Base-by-base conservation (phyloP, 2,329 filamentous ascomycete genomes). In the Trichoderma atrobrunneum region DNA sequence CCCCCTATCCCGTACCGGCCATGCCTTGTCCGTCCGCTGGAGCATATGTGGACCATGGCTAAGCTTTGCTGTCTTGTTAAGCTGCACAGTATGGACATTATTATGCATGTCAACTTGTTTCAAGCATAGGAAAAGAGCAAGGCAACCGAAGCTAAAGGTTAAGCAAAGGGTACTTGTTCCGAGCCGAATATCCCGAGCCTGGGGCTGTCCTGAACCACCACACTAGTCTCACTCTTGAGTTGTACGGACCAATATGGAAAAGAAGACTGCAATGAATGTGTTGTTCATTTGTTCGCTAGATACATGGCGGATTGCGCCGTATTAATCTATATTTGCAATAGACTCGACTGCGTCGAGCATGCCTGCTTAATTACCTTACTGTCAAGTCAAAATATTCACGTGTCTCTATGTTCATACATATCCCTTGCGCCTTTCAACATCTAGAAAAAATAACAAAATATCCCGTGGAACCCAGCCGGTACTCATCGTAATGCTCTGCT, bases 331-430 rank as follows among this genome's bases (percentile, higher is more conserved):
- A 69, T 21, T 60, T 26, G 66, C 71, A 68, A 64, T 69, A 34
- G 63, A 64, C 24, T 69, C 51, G 64, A 68, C 48, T 51, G 59
- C n/a, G 62, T 60, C 70, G 34, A 51, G 28, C 32, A 68, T 64
- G 56, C 59, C 57, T 36, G 36, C 28, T 36, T 26, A 51, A 70
- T 70, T 62, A 70, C 57, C 63, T 28, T 56, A 56, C 18, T 62
- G 34, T 54, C 30, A 56, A 67, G 64, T 48, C 56, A 18, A 72
- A 65, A 68, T 57, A 34, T 60, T 72, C 51, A 72, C 59, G 39
- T 62, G 36, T 39, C 71, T 72, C 64, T 72, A 72, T 72, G 71
- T 72, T 63, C 71, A 65, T 72, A 68, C 64, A 64, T 69, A 68
- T 63, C 48, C 59, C 71, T 63, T 72, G 64, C 71, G 71, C 71